Conservation (phyloP, 176 grass and related monocot genomes). For the Aegilops tauschii region DNA sequence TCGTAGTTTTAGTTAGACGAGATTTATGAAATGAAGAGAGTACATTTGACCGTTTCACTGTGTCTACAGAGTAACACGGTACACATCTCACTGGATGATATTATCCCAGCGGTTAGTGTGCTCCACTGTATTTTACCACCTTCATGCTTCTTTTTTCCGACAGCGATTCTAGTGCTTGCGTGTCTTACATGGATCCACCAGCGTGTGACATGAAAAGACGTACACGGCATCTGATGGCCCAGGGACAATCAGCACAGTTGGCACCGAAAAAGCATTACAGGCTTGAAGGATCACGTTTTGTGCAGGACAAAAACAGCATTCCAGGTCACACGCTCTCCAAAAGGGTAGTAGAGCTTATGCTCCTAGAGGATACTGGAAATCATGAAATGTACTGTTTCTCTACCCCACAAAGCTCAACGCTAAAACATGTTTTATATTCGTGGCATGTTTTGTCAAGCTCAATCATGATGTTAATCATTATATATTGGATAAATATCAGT, state of each 20-base stretch:
- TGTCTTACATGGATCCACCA: not conserved
- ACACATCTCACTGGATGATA: not conserved
- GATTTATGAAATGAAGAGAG: too few relatives aligned
- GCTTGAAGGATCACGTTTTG: conserved; percentile 10
- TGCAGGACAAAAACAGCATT: not conserved
- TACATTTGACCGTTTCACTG: not conserved
- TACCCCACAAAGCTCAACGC: not conserved
- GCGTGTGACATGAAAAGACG: not conserved
- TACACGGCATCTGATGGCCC: not conserved
- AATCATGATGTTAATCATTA: conserved; percentile 8
- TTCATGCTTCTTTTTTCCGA: not conserved
- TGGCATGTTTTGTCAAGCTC: conserved; percentile 29
- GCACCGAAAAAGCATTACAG: not conserved
- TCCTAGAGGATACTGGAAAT: conserved; percentile 11
- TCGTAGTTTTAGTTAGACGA: too few relatives aligned
- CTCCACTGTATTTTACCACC: not conserved
- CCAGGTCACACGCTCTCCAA: not conserved
- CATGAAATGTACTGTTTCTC: conserved; percentile 12
- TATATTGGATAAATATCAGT: not conserved
- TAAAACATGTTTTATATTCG: not conserved
- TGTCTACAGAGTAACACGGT: not conserved
- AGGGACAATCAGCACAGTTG: not conserved
- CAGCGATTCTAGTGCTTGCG: conserved; percentile 1
- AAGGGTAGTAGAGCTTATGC: conserved; percentile 19
- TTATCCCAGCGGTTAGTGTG: not conserved